A percentile compares a stretch with the other conserved stretches of the same genome.
These are phyloP conservation scores for Herpotrichia juniperi DNA, from an alignment of 2,329 filamentous ascomycete species.

Conservation along the genomic window DNA sequence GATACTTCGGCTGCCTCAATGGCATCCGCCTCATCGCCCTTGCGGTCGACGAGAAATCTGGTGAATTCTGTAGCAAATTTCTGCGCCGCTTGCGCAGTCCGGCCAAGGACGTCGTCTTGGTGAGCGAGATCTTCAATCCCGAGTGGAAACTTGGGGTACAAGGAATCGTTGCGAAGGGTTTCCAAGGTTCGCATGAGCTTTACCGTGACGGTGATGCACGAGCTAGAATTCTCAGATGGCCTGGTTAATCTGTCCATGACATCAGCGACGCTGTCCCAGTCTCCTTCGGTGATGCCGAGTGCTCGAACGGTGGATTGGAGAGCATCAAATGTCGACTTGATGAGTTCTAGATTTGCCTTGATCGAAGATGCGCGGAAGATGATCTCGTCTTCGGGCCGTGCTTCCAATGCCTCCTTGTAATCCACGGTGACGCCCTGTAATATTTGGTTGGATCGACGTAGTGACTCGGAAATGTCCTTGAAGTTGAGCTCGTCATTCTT, in stretches of 20 bases:
- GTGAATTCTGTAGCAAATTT: slow-evolving; percentile 21
- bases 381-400: slow-evolving; percentile 33
- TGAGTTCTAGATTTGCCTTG: slow-evolving; percentile 25
- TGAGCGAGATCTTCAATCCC: slow-evolving; percentile 27
- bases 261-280: slow-evolving; percentile 5
- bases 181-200: slow-evolving; percentile 30
- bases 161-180: slow-evolving; percentile 26
- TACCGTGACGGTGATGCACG: slow-evolving; percentile 22
- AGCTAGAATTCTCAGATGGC: slow-evolving; percentile 18
- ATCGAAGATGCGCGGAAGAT: slow-evolving; percentile 27
- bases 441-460: slow-evolving; percentile 61
- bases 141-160: slow-evolving; percentile 33
- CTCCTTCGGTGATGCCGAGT: slow-evolving; percentile 12
- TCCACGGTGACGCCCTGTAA: slow-evolving; percentile 12
- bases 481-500: slow-evolving; percentile 86
- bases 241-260: slow-evolving; percentile 22
- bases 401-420: slow-evolving; percentile 19
- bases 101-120: slow-evolving; percentile 23
- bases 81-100: slow-evolving; percentile 18
- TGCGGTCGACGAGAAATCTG: slow-evolving; percentile 11
- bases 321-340: slow-evolving; percentile 25
- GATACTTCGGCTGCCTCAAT: slow-evolving; percentile 10
- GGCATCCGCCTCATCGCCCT: slow-evolving; percentile 9
- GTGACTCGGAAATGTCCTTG: slow-evolving; percentile 78
- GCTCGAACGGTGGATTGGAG: slow-evolving; percentile 18